phyloP scores from a whole-genome alignment of 176 grass and related monocot genomes.

The Calamus simplicifolius region DNA sequence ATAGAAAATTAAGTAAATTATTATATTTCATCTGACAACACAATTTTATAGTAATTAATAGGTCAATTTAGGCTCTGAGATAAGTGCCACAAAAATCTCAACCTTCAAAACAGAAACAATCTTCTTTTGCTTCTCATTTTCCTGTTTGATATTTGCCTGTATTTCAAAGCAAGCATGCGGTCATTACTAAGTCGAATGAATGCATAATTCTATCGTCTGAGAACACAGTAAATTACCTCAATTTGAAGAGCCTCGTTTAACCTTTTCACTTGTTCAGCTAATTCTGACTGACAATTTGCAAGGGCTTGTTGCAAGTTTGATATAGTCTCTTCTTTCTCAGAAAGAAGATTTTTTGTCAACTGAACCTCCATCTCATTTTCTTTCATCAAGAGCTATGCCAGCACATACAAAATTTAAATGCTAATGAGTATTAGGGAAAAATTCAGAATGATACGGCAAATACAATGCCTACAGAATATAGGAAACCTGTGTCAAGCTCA shows the following conservation, averaged over 20 bases:
- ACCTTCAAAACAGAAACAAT: constrained; percentile 29
- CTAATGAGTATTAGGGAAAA: too few species aligned
- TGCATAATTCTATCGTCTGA: constrained; percentile 2
- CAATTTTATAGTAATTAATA: too few species aligned
- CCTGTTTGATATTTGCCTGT: constrained; percentile 53
- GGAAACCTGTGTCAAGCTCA: too few species aligned
- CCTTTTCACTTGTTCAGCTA: constrained; percentile 59
- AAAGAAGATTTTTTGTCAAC: constrained; percentile 53
- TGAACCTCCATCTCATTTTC: constrained; percentile 50
- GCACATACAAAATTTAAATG: constrained; percentile 2
- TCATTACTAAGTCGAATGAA: constrained; percentile 4
- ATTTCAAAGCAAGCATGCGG: constrained; percentile 7
- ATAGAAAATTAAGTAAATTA: constrained; percentile 1
- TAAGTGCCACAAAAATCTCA: constrained; percentile 1
- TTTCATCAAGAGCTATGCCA: constrained; percentile 39
- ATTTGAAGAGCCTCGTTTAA: constrained; percentile 51
- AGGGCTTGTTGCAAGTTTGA: constrained; percentile 71
- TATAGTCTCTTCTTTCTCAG: constrained; percentile 58
- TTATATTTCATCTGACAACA: neutral
- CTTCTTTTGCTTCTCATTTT: constrained; percentile 58
- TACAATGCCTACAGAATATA: too few species aligned
- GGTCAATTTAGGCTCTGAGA: too few species aligned
- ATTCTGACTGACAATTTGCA: constrained; percentile 50
- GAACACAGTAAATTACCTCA: constrained; percentile 45
- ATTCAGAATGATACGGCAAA: too few species aligned